Evolutionary conservation across 2,329 filamentous ascomycete species (phyloP).

Genomic region (Fonsecaea pugnacius): DNA sequence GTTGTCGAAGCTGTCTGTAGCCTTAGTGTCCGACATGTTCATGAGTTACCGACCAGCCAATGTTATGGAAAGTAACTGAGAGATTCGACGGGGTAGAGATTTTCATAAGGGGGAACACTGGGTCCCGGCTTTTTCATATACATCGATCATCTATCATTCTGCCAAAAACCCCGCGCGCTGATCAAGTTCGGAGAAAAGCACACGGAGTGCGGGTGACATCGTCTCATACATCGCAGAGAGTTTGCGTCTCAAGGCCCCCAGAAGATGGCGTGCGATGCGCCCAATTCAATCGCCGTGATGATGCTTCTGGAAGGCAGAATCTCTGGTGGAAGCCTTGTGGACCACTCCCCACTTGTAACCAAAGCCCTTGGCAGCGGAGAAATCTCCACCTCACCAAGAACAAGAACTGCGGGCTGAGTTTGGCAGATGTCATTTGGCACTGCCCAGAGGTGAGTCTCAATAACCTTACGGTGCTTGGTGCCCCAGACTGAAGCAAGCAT

Average conservation of each 20-base stretch:
- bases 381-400: constrained; percentile 13
- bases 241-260: background rate
- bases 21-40: constrained; percentile 13
- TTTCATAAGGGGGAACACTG: background rate
- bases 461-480: background rate
- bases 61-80: background rate
- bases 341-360: background rate
- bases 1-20: background rate
- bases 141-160: background rate
- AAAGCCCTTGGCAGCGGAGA: constrained; percentile 17
- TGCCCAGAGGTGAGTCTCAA: background rate
- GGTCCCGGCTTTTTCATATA: constrained; percentile 11
- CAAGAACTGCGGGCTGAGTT: background rate
- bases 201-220: constrained; percentile 5
- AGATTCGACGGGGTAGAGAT: background rate
- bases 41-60: background rate
- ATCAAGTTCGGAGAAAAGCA: background rate
- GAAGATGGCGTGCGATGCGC: background rate
- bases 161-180: constrained; percentile 9
- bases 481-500: background rate
- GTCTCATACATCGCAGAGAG: background rate
- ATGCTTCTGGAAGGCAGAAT: constrained; percentile 5
- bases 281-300: background rate
- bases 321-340: background rate
- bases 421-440: constrained; percentile 15